Evolutionary conservation across 345 rosid genomes (phyloP).

Genomic region (Salix viminalis): DNA sequence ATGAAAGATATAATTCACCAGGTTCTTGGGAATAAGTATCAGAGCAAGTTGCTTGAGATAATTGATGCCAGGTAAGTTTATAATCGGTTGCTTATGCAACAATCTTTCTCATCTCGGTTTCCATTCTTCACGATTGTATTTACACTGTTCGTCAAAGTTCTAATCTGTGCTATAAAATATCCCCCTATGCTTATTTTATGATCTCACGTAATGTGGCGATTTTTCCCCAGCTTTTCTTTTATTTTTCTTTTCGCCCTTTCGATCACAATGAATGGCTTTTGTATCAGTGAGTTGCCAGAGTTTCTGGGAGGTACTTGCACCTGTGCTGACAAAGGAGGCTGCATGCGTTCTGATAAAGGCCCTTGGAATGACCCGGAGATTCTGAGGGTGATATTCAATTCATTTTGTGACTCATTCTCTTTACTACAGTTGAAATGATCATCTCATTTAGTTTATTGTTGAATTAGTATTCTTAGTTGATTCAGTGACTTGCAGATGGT

Average conservation of each 20-base stretch:
- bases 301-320: conserved; percentile 91
- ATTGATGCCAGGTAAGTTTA: conserved; percentile 64
- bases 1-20: conserved; percentile 19
- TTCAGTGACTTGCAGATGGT: conserved; percentile 49
- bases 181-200: background rate
- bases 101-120: background rate
- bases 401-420: background rate
- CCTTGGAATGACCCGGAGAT: conserved; percentile 81
- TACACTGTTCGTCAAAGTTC: background rate
- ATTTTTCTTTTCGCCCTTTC: background rate
- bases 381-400: conserved; percentile 47
- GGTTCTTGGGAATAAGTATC: conserved; percentile 95
- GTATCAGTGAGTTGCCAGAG: conserved; percentile 73
- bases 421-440: background rate
- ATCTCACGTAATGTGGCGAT: background rate
- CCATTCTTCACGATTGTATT: background rate
- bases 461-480: background rate
- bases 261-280: conserved; percentile 4
- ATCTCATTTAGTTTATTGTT: background rate
- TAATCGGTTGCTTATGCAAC: background rate
- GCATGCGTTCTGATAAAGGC: conserved; percentile 91
- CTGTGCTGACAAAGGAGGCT: conserved; percentile 80
- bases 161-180: background rate
- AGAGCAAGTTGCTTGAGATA: conserved; percentile 89
- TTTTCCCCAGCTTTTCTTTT: conserved; percentile 6